phyloP scores from a whole-genome alignment of 306 rosid genomes.

The Vigna nakashimae region DNA sequence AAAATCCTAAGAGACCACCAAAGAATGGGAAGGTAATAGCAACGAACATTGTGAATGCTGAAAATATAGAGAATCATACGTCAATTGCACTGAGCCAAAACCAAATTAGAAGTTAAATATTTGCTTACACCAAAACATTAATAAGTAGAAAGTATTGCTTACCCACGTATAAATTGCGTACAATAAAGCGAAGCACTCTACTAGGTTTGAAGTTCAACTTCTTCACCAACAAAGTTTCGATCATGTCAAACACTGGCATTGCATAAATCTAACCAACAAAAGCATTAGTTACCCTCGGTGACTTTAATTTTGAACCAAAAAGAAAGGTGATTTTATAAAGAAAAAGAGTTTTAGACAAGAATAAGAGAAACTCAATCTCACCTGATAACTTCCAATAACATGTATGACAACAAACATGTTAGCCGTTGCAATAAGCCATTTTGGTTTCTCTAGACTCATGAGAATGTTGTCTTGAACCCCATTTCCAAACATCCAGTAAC shows the following conservation, averaged over 20 bases:
- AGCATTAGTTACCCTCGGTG: not conserved
- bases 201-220: slow-evolving; percentile 65
- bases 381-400: slow-evolving; percentile 86
- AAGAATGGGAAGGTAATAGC: slow-evolving; percentile 85
- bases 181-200: slow-evolving; percentile 61
- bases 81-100: slow-evolving; percentile 7
- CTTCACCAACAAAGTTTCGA: slow-evolving; percentile 81
- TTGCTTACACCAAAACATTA: not conserved
- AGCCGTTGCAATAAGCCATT: slow-evolving; percentile 74
- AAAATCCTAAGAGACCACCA: slow-evolving; percentile 71
- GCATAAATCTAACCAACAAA: slow-evolving; percentile 70
- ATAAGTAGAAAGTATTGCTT: slow-evolving; percentile 37
- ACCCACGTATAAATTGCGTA: slow-evolving; percentile 77
- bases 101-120: not conserved
- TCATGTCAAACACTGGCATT: slow-evolving; percentile 96
- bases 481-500: slow-evolving; percentile 69
- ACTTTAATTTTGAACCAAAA: not conserved
- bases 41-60: slow-evolving; percentile 78
- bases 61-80: slow-evolving; percentile 24
- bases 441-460: slow-evolving; percentile 62
- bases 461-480: slow-evolving; percentile 64
- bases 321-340: not conserved
- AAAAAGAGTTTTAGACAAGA: not conserved
- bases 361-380: slow-evolving; percentile 12
- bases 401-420: slow-evolving; percentile 78